Evolutionary conservation across 176 grass and related monocot genomes (phyloP).

Genomic region (Echinochloa phyllopogon): DNA sequence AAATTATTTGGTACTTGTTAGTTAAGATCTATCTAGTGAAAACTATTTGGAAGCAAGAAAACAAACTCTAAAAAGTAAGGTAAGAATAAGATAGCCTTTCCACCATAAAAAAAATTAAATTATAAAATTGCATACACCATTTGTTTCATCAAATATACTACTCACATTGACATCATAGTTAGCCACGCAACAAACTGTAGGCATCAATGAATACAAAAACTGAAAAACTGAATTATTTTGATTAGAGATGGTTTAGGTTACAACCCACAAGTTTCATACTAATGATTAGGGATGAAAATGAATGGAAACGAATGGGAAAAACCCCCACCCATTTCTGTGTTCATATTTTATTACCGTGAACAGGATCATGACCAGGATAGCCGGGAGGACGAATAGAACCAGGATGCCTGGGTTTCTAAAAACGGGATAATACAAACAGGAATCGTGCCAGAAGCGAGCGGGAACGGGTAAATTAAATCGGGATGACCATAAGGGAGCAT

Average conservation of each 20-base stretch:
- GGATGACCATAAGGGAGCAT: no score
- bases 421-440: no score
- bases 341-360: no score
- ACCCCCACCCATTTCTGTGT: no score
- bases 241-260: neutral
- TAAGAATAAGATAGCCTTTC: conserved; percentile 2
- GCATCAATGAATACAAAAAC: neutral
- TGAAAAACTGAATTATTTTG: neutral
- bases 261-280: neutral
- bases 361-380: no score
- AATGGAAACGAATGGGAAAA: no score
- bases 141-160: neutral
- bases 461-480: no score
- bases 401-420: no score
- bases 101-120: neutral
- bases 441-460: no score
- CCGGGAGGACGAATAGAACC: no score
- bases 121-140: neutral
- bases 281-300: no score
- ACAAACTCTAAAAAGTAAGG: neutral
- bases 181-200: neutral
- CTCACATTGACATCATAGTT: neutral
- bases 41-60: conserved; percentile 11
- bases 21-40: neutral
- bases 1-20: neutral